Evolutionary conservation across 768 basidiomycete species (phyloP).

Genomic region (Leccinellum albellum): DNA sequence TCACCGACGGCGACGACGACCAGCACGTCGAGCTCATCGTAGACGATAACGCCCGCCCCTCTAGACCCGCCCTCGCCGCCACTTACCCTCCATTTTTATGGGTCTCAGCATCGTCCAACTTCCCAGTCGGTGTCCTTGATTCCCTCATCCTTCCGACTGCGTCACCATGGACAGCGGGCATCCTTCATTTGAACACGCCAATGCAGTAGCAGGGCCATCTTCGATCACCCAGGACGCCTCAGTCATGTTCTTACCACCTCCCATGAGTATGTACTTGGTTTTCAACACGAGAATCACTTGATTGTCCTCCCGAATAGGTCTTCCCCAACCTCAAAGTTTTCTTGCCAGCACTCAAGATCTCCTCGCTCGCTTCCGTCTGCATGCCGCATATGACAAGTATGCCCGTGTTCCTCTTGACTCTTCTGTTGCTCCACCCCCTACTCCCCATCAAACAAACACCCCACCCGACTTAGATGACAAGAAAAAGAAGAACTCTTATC

Average conservation of each 20-base stretch:
- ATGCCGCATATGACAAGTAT: conserved; percentile 76
- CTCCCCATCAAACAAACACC: conserved; percentile 31
- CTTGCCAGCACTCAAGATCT: conserved; percentile 79
- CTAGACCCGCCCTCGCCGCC: not conserved
- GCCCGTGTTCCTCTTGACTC: conserved; percentile 50
- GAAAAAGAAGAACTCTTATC: conserved; percentile 77
- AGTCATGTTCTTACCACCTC: conserved; percentile 28
- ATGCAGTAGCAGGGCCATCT: conserved; percentile 67
- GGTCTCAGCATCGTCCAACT: conserved; percentile 8
- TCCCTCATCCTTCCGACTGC: conserved; percentile 14
- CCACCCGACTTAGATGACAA: conserved; percentile 53
- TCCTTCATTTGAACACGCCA: conserved; percentile 33
- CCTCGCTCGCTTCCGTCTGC: conserved; percentile 64
- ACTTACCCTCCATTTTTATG: conserved; percentile 12
- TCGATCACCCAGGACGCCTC: conserved; percentile 24
- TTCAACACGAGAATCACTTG: conserved; percentile 4
- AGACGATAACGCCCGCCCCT: conserved; percentile 25
- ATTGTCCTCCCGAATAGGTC: conserved; percentile 21
- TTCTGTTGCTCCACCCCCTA: conserved; percentile 23
- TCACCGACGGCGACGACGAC: conserved; percentile 31
- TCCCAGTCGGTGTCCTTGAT: conserved; percentile 24
- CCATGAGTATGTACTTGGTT: conserved; percentile 28
- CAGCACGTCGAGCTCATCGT: conserved; percentile 27
- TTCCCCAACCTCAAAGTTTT: conserved; percentile 37
- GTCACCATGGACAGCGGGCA: conserved; percentile 30